Conservation (phyloP, 1,284 basidiomycete genomes). For the Meripilus lineatus region DNA sequence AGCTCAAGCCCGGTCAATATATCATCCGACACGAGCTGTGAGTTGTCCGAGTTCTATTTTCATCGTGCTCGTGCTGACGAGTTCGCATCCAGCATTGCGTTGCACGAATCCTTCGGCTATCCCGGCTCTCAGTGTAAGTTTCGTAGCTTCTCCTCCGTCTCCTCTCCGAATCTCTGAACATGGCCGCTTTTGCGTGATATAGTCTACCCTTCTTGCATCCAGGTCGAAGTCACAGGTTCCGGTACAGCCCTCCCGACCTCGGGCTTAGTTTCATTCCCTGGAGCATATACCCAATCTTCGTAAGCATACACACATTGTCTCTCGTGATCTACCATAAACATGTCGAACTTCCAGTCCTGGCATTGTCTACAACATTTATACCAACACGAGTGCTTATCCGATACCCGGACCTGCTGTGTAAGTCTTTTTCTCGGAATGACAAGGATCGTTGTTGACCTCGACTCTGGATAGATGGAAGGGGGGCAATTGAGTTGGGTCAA, state of each 20-base stretch:
- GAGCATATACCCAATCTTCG: conserved; percentile 41
- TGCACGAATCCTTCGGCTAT: conserved; percentile 31
- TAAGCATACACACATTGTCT: conserved; percentile 36
- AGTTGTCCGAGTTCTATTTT: conserved; percentile 1
- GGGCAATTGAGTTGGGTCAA: background rate
- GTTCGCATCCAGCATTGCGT: conserved; percentile 34
- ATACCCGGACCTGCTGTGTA: conserved; percentile 27
- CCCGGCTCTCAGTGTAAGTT: conserved; percentile 13
- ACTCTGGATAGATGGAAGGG: conserved; percentile 1
- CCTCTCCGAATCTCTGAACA: conserved; percentile 29
- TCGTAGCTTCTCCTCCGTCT: conserved; percentile 22
- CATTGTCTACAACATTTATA: conserved; percentile 17
- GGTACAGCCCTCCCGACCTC: conserved; percentile 42
- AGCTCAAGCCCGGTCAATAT: conserved; percentile 42
- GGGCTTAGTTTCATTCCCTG: conserved; percentile 46
- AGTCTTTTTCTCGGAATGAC: background rate
- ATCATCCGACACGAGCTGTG: conserved; percentile 47
- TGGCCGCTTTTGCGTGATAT: background rate
- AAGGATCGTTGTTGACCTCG: background rate
- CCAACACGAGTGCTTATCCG: conserved; percentile 28
- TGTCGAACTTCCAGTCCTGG: conserved; percentile 21
- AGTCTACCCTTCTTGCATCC: conserved; percentile 46
- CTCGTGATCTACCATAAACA: background rate
- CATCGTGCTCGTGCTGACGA: too few species aligned
- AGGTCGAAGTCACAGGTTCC: conserved; percentile 45